Conservation (phyloP, 305 asterid genomes). For the Lippia alba region DNA sequence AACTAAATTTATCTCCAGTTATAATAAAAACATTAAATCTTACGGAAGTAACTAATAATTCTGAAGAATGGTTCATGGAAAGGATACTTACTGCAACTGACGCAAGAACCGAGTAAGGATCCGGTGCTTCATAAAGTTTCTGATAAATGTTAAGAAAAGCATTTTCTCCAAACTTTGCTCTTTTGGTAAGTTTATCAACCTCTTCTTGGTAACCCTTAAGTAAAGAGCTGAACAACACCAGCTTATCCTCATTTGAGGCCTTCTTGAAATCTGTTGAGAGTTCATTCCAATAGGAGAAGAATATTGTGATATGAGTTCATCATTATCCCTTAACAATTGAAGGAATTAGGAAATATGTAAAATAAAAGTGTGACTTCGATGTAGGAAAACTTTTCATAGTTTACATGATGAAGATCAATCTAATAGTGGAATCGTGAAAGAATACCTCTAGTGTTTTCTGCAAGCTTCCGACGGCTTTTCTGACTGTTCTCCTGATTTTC, state of each 20-base stretch:
- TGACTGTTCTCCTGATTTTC: conserved; percentile 99
- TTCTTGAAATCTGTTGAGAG: conserved; percentile 81
- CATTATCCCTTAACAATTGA: conserved; percentile 30
- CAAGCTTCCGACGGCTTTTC: conserved; percentile 96
- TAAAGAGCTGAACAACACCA: conserved; percentile 73
- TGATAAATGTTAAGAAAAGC: conserved; percentile 96
- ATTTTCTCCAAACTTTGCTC: conserved; percentile 96
- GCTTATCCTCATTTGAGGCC: conserved; percentile 89
- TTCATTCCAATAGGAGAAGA: conserved; percentile 25
- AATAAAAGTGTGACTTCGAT: no score
- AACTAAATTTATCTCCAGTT: conserved; percentile 19
- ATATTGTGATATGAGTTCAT: conserved; percentile 14
- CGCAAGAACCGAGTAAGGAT: conserved; percentile 84
- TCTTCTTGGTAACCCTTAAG: conserved; percentile 98
- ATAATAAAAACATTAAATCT: conserved; percentile 26
- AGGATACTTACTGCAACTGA: conserved; percentile 77
- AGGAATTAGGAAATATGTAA: background rate
- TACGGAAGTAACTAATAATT: conserved; percentile 4
- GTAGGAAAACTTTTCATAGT: background rate
- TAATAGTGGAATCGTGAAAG: conserved; percentile 24
- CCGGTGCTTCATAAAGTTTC: conserved; percentile 97
- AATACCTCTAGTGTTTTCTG: conserved; percentile 97
- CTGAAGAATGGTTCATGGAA: conserved; percentile 17
- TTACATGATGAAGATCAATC: conserved; percentile 24
- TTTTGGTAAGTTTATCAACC: conserved; percentile 96